phyloP scores from a whole-genome alignment of 1,284 basidiomycete species.

The Cryptococcus deneoformans region DNA sequence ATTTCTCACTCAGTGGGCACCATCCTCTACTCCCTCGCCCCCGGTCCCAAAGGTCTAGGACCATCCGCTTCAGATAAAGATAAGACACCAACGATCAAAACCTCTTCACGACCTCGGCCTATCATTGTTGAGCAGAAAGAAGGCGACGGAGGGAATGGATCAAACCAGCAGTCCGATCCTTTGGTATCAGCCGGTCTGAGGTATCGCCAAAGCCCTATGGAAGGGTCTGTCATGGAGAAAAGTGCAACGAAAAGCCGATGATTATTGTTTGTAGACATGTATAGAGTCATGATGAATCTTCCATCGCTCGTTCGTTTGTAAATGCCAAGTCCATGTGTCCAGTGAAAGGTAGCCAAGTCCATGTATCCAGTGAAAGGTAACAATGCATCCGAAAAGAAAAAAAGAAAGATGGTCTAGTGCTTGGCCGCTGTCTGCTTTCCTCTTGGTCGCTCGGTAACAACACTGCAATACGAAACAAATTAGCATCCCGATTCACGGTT shows the following conservation, averaged over 20 bases:
- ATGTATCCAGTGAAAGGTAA: too few relatives aligned
- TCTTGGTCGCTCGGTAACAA: slow-evolving; percentile 21
- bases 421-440: slow-evolving; percentile 20
- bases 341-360: too few relatives aligned
- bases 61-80: not conserved
- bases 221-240: not conserved
- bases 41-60: slow-evolving; percentile 11
- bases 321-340: not conserved
- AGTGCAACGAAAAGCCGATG: not conserved
- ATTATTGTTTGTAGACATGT: not conserved
- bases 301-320: not conserved
- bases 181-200: not conserved
- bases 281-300: not conserved
- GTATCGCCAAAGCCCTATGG: not conserved
- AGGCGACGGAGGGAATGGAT: not conserved
- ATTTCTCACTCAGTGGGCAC: slow-evolving; percentile 20
- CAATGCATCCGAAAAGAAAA: not conserved
- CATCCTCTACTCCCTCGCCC: slow-evolving; percentile 25
- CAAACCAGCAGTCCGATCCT: not conserved
- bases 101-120: not conserved
- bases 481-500: not conserved
- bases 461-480: slow-evolving; percentile 5
- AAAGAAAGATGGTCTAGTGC: slow-evolving; percentile 5
- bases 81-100: not conserved
- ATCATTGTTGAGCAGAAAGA: not conserved